These are phyloP conservation scores for Fusarium sp. DNA, from an alignment of 2,329 filamentous ascomycete species.

Conservation along the genomic window DNA sequence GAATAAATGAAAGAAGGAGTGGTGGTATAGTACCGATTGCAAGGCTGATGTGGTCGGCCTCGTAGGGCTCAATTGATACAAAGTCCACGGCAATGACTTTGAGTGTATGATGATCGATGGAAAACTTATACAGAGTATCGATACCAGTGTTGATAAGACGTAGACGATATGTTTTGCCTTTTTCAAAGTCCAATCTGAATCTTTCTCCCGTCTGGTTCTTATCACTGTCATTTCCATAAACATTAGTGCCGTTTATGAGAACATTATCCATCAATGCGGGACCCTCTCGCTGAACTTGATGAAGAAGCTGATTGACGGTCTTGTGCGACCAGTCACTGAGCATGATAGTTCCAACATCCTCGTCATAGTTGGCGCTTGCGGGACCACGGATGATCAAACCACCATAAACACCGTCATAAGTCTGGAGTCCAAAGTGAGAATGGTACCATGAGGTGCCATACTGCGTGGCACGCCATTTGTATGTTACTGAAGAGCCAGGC, in stretches of 20 bases:
- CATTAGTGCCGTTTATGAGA: conserved; percentile 60
- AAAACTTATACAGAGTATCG: conserved; percentile 61
- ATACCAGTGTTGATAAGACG: conserved; percentile 63
- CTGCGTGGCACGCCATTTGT: conserved; percentile 67
- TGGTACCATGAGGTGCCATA: conserved; percentile 73
- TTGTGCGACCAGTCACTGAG: conserved; percentile 70
- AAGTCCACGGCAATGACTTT: conserved; percentile 69
- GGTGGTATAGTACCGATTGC: conserved; percentile 54
- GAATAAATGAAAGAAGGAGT: neutral
- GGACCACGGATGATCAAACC: conserved; percentile 73
- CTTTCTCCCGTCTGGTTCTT: conserved; percentile 50
- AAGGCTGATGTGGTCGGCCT: conserved; percentile 63
- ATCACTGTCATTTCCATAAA: conserved; percentile 42
- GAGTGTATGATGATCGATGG: conserved; percentile 68
- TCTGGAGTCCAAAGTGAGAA: conserved; percentile 66
- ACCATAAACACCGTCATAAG: conserved; percentile 69
- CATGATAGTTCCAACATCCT: conserved; percentile 70
- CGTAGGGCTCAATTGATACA: conserved; percentile 68
- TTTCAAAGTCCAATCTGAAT: conserved; percentile 54
- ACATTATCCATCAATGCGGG: conserved; percentile 57
- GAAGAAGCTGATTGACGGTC: conserved; percentile 55
- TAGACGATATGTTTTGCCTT: conserved; percentile 60
- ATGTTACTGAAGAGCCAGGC: conserved; percentile 66
- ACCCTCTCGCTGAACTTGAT: conserved; percentile 28
- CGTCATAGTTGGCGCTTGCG: conserved; percentile 69